Percentiles rank a stretch among this genome's conserved stretches.
phyloP scores from a whole-genome alignment of 495 filamentous ascomycete genomes.

The Hypoxylon fragiforme region DNA sequence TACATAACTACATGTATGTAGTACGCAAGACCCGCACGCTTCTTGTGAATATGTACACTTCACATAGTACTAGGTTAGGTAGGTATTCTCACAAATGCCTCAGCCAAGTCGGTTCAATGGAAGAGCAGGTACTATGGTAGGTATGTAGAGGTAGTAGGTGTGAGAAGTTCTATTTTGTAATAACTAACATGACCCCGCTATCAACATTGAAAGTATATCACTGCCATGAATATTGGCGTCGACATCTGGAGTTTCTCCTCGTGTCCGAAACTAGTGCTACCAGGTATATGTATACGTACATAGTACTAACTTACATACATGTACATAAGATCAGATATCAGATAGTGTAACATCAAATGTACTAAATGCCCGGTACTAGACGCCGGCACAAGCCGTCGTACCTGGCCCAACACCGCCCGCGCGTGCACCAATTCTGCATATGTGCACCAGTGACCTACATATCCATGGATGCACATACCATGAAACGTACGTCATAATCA shows the following conservation, averaged over 20 bases:
- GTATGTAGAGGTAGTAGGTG: too few species aligned
- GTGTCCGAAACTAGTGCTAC: too few species aligned
- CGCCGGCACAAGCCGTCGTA: constrained; percentile 21
- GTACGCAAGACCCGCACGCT: too few species aligned
- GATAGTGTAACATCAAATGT: background rate
- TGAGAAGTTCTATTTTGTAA: too few species aligned
- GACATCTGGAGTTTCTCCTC: too few species aligned
- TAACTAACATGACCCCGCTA: too few species aligned
- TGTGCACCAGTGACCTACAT: background rate
- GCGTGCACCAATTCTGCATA: background rate
- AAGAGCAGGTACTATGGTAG: background rate
- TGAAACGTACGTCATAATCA: constrained; percentile 26
- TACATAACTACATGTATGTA: background rate
- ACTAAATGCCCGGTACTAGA: background rate
- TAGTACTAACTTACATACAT: background rate
- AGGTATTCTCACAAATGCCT: too few species aligned
- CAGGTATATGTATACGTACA: too few species aligned
- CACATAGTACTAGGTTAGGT: too few species aligned
- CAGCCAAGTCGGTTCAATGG: constrained; percentile 28
- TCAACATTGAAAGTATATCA: too few species aligned
- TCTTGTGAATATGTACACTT: too few species aligned
- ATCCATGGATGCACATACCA: background rate
- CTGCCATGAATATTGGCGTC: too few species aligned
- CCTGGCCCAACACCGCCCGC: constrained; percentile 1
- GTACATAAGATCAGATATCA: background rate